Conservation (phyloP, 495 filamentous ascomycete species). For the Hypomontagnella monticulosa region DNA sequence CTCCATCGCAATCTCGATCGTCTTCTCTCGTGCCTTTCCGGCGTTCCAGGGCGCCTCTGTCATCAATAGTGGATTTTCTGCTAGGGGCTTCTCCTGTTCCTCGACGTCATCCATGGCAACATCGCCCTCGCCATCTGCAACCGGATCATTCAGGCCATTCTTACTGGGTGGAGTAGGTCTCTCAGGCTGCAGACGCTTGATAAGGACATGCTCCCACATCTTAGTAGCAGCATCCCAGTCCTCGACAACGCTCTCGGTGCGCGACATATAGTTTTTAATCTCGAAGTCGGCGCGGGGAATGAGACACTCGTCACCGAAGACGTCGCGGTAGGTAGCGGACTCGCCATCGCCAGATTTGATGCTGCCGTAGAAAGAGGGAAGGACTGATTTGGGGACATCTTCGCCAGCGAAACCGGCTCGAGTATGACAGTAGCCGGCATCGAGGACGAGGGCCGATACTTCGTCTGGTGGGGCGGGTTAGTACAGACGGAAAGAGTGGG, state of each 20-base stretch:
- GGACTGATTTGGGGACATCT: conserved; percentile 92
- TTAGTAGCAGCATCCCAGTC: conserved; percentile 94
- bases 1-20: conserved; percentile 95
- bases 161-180: conserved; percentile 69
- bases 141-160: conserved; percentile 78
- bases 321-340: conserved; percentile 65
- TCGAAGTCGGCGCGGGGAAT: conserved; percentile 78
- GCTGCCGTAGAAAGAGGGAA: conserved; percentile 83
- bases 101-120: conserved; percentile 70
- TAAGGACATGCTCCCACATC: conserved; percentile 80
- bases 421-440: conserved; percentile 87
- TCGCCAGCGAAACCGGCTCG: conserved; percentile 98
- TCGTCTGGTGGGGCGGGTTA: conserved; percentile 70
- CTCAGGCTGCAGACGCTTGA: conserved; percentile 81
- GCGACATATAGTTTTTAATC: conserved; percentile 87
- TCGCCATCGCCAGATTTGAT: conserved; percentile 60
- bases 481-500: conserved; percentile 1
- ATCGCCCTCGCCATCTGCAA: conserved; percentile 66
- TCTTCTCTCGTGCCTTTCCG: conserved; percentile 85
- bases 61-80: conserved; percentile 91
- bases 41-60: conserved; percentile 94
- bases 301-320: conserved; percentile 89
- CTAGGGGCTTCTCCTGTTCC: conserved; percentile 77
- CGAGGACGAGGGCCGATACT: conserved; percentile 94
- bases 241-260: conserved; percentile 84